Evolutionary conservation across 805 yeast genomes (phyloP).

Genomic region (Hanseniaspora mollemarum): DNA sequence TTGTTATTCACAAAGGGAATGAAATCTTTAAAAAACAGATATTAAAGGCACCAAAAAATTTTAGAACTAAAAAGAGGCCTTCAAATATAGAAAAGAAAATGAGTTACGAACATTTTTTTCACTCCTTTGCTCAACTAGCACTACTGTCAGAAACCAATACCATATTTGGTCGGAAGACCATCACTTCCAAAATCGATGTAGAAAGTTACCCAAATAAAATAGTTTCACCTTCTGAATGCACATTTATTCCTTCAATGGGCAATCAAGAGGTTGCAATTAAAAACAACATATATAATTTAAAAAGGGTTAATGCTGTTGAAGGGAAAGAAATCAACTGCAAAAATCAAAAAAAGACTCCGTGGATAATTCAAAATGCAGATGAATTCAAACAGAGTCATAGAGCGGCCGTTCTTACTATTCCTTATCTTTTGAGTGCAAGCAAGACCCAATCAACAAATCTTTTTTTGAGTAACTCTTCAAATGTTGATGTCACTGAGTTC

Average conservation of each 20-base stretch:
- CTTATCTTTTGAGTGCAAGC: no score
- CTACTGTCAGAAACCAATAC: background rate
- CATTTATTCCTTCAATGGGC: background rate
- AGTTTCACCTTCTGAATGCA: no score
- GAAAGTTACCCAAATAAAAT: background rate
- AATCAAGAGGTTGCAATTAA: background rate
- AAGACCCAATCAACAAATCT: no score
- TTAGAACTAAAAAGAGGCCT: background rate
- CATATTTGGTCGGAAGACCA: background rate
- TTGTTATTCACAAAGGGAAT: background rate
- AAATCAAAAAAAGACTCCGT: no score
- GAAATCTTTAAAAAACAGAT: background rate
- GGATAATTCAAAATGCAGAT: no score
- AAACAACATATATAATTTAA: background rate
- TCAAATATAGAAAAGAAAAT: no score
- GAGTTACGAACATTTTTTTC: background rate
- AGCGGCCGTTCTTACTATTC: no score
- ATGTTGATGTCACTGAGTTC: no score
- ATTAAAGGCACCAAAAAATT: background rate
- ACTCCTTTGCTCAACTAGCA: background rate
- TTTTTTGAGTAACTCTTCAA: no score
- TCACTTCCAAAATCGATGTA: background rate
- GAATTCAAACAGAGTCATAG: no score
- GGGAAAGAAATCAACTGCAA: constrained; percentile 1
- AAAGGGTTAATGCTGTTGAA: background rate